Evolutionary conservation across 1,284 basidiomycete genomes (phyloP), one percentile per base, ranked within the genome.

Genomic region (Rhodotorula sp.): DNA sequence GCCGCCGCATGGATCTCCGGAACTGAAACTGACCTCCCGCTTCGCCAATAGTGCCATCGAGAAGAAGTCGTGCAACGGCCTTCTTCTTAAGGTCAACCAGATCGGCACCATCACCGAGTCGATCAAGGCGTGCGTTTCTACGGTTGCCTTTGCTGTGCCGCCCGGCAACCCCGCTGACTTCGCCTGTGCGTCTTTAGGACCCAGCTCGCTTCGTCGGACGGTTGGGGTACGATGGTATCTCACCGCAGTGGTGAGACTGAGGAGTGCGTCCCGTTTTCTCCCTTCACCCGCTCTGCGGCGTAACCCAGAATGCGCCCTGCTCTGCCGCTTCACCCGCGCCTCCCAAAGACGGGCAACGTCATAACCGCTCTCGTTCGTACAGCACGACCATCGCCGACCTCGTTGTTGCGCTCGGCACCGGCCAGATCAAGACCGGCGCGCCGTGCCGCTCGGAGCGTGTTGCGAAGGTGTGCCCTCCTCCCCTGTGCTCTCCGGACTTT

Each of bases 51-150:
- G 68, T 55, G 97, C 97, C 79, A 97, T 99, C 78, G 92, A 98
- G 86, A 97, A 97, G 89, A 98, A 97, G 88, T 92, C 97, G 57
- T 99, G 96, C 89, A 98, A 98, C 82, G 97, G 94, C 83, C 88
- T 99, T 51, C 87, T 99, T 78, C 90, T 99, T 84, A 99, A 99
- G 90, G 89, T 90, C 80, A 97, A 97, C 88, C 96, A 99, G 85
- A 99, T 99, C 82, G 97, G 96, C 81, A 97, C 95, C 78, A 96
- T 99, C 85, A 94, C 94, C 71, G 97, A 99, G 85, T 97, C 96
- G 51, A 98, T 96, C 83, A 91, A 94, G 83, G 94, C 93, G 61
- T 62, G 44, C 48, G 61, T 62, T 51, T 15, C 15, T 29, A 15
- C 36, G 27, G 89, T 91, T 80, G 10, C 69, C 90, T 86, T 32